Evolutionary conservation across 2,329 filamentous ascomycete genomes (phyloP), one percentile per base, ranked within the genome.

Genomic region (Trichoderma polysporum): DNA sequence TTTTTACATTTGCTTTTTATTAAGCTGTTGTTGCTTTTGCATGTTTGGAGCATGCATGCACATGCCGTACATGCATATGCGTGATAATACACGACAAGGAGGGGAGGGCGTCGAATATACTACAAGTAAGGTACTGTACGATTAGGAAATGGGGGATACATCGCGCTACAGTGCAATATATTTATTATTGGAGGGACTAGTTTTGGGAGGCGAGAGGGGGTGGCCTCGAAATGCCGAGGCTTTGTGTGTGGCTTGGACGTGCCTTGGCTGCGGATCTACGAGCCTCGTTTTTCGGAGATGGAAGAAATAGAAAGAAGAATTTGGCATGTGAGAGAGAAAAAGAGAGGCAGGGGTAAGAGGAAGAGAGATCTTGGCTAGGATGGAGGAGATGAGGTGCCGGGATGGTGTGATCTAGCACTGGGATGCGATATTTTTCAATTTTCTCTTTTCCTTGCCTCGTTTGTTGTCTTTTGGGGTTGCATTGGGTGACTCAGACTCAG

Each of bases 11-110:
- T n/a, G n/a, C 8, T 12, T 4, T 45, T 22, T 1, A 35, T 3
- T 12, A 22, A 45, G 22, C n/a, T 45, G 22, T 19, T 45, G 39
- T n/a, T 3, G 39, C 39, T 19, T 12, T n/a, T 45, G 41, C 41
- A 45, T 45, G 25, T n/a, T 19, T 25, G 33, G n/a, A 39, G 33
- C 22, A 61, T 61, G 59, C 41, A 62, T 62, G 47, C 53, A 62
- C 59, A 47, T 47, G 33, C 53, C 53, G 27, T 53, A 47, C 59
- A 62, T 62, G 59, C 59, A 62, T 62, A 53, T 62, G 59, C 47
- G 47, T 62, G 25, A 53, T 62, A 62, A 25, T 39, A 57, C n/a
- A 27, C 22, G 27, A 7, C 53, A 39, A 29, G 13, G 29, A 37
- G 19, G 9, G 27, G 41, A 25, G 54, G 22, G 54, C n/a, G 41